Evolutionary conservation across 179 eudicot genomes (phyloP), one percentile per base, ranked within the genome.

Genomic region (Silene noctiflora): DNA sequence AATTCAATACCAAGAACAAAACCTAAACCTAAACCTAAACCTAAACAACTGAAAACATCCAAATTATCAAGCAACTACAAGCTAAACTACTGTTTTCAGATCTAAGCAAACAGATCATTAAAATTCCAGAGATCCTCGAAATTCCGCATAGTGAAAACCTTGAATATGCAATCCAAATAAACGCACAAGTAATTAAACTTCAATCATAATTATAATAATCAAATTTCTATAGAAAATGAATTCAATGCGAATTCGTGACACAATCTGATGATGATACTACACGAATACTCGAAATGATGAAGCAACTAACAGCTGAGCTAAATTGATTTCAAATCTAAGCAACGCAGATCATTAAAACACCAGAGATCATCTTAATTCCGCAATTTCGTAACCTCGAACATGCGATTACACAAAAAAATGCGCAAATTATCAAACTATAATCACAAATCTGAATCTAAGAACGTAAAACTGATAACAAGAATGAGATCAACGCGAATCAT

Each of bases 381-480:
- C 67, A 25, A 25, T 16, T 31, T 35, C 48, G 33, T 17, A 31
- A 31, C 48, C 21, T 55, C 68, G 16, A 55, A 31, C 67, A 71
- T 3, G 1, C 22, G 48, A 72, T 8, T 42, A 42, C 33, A 22
- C 1, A 17, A 25, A 61, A 17, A 35, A 80, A 75, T n/a, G 69
- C 66, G 25, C 60, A 31, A 19, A n/a, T 3, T 21, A 19, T 6
- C 10, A 55, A 19, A 12, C 11, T 8, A 6, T 61, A 21, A 9
- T 51, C n/a, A 8, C n/a, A 67, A 76, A 76, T 66, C 77, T 39
- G 67, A 72, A 67, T 59, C 80, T 35, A 20, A 0, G 13, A 62
- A 8, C 39, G 20, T 20, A 31, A 20, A 31, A 11, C 58, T 46
- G 39, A 64, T 33, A 19, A 62, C n/a, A 55, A 65, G 0, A 65